These are phyloP conservation scores for Naegleria gruberi DNA, from an alignment of 208 protist species.

Conservation along the genomic window DNA sequence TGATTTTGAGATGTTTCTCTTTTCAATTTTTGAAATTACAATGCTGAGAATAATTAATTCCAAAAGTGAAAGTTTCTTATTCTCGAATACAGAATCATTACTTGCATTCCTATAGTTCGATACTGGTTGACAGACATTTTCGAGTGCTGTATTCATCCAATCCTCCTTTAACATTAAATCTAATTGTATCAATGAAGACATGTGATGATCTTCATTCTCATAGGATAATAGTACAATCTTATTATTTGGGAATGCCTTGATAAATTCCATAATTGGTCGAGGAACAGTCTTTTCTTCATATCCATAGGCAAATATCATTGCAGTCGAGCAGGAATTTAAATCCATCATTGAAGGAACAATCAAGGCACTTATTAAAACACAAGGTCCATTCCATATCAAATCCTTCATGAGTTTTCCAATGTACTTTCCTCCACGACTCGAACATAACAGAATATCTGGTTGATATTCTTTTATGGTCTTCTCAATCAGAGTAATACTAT, in stretches of 20 bases:
- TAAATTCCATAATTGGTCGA: neutral
- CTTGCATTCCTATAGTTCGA: neutral
- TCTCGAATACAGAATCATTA: neutral
- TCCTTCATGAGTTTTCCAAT: neutral
- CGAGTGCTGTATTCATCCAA: neutral
- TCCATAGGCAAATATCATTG: neutral
- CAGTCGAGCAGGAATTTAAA: neutral
- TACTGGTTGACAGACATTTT: neutral
- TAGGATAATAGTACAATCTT: neutral
- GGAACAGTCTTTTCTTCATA: neutral
- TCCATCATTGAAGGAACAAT: neutral
- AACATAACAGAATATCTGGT: neutral
- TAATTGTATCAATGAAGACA: neutral
- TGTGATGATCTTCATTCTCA: neutral
- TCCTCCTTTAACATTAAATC: neutral
- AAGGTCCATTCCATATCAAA: neutral
- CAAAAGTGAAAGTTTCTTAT: neutral
- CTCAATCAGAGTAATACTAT: neutral
- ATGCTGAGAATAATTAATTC: neutral
- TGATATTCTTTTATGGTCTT: neutral
- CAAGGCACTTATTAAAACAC: neutral
- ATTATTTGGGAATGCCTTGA: neutral
- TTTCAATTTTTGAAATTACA: neutral
- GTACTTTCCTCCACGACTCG: neutral
- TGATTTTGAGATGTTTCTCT: neutral